These are phyloP conservation scores for Phylloporus sp. DNA, from an alignment of 768 basidiomycete species.

Conservation along the genomic window DNA sequence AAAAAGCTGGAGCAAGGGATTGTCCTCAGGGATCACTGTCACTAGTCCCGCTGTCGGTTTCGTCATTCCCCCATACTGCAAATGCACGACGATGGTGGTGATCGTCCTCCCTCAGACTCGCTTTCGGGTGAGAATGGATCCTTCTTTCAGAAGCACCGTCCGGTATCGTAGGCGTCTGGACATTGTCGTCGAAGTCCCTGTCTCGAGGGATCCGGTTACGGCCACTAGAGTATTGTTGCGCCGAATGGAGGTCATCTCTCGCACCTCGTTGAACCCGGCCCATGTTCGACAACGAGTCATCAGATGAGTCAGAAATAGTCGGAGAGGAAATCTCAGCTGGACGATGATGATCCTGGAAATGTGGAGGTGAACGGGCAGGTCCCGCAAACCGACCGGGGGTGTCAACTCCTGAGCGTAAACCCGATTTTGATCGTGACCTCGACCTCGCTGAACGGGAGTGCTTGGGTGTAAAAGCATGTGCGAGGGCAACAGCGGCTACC, in stretches of 20 bases:
- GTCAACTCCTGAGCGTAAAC: slow-evolving; percentile 55
- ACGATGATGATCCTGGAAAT: slow-evolving; percentile 16
- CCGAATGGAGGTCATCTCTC: slow-evolving; percentile 50
- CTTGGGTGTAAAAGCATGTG: slow-evolving; percentile 30
- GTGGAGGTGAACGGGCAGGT: slow-evolving; percentile 47
- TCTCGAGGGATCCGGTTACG: slow-evolving; percentile 60
- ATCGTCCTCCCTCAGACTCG: slow-evolving; percentile 18
- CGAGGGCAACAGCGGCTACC: slow-evolving; percentile 31
- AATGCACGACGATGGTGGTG: slow-evolving; percentile 53
- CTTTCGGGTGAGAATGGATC: slow-evolving; percentile 8
- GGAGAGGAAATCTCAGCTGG: slow-evolving; percentile 29
- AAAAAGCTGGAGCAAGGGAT: background rate
- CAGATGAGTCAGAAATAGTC: slow-evolving; percentile 39
- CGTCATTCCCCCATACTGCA: slow-evolving; percentile 85
- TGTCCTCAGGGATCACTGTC: slow-evolving; percentile 50
- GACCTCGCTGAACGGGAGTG: slow-evolving; percentile 23
- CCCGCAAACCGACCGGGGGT: slow-evolving; percentile 59
- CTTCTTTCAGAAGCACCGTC: slow-evolving; percentile 23
- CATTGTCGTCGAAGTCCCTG: slow-evolving; percentile 54
- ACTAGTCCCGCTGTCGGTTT: slow-evolving; percentile 81
- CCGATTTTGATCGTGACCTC: slow-evolving; percentile 35
- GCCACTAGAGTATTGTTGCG: slow-evolving; percentile 34
- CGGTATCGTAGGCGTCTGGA: slow-evolving; percentile 59
- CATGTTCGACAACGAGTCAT: slow-evolving; percentile 31
- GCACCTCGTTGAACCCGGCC: slow-evolving; percentile 43